A percentile compares a stretch with the other conserved stretches of the same genome.
Conservation (phyloP, 768 basidiomycete species). For the Phanerodontia chrysosporium region DNA sequence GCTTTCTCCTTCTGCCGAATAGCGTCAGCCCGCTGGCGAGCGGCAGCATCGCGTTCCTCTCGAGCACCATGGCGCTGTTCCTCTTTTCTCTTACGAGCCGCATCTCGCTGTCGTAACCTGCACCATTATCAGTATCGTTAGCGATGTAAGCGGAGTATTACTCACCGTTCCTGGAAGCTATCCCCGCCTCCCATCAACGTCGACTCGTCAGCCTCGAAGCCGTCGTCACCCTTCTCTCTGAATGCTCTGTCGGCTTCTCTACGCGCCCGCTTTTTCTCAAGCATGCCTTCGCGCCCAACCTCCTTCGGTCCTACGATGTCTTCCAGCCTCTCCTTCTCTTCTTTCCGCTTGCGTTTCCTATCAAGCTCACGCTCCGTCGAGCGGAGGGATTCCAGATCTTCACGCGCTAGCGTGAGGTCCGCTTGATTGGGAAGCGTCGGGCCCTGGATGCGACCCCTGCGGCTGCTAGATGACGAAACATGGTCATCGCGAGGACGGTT, state of each 20-base stretch:
- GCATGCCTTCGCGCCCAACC: conserved; percentile 76
- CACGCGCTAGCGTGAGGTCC: conserved; percentile 67
- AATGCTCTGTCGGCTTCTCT: conserved; percentile 70
- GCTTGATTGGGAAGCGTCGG: conserved; percentile 66
- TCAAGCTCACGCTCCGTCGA: conserved; percentile 50
- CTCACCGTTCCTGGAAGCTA: conserved; percentile 74
- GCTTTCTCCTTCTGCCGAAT: conserved; percentile 80
- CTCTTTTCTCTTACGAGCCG: conserved; percentile 57
- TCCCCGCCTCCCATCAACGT: conserved; percentile 81
- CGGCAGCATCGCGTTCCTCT: conserved; percentile 48
- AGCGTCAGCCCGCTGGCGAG: conserved; percentile 58
- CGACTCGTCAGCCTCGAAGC: conserved; percentile 71
- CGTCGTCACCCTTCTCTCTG: conserved; percentile 70
- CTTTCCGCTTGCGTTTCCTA: conserved; percentile 63
- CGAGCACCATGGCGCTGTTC: conserved; percentile 38
- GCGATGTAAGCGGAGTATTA: neutral
- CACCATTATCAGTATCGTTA: neutral
- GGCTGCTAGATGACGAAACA: conserved; percentile 9
- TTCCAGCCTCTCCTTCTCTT: conserved; percentile 66
- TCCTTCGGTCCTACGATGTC: conserved; percentile 78
- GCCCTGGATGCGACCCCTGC: conserved; percentile 49
- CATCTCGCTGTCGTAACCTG: conserved; percentile 75
- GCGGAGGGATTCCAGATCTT: conserved; percentile 49
- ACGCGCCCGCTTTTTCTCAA: conserved; percentile 80
- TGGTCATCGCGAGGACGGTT: conserved; percentile 16